phyloP scores from a whole-genome alignment of 495 filamentous ascomycete genomes.

The Hypoxylon fuscum region DNA sequence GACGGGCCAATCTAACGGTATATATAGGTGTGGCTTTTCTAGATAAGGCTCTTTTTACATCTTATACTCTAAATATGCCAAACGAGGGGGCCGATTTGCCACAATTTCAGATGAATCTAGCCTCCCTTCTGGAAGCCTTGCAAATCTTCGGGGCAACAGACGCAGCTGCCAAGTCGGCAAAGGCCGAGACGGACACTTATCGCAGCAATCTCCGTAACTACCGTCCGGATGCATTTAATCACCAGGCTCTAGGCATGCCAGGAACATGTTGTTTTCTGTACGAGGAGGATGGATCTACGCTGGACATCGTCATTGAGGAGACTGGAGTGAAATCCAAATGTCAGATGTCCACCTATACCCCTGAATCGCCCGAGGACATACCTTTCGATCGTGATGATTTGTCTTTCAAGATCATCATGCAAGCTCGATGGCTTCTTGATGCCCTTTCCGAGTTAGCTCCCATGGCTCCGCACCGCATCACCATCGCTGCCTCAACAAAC shows the following conservation, averaged over 20 bases:
- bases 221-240: constrained; percentile 75
- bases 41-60: constrained; percentile 85
- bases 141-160: constrained; percentile 91
- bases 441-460: constrained; percentile 84
- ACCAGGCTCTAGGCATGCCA: constrained; percentile 76
- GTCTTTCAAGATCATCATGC: constrained; percentile 94
- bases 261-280: constrained; percentile 87
- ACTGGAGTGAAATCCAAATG: constrained; percentile 88
- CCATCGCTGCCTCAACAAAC: constrained; percentile 68
- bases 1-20: constrained; percentile 9
- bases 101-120: constrained; percentile 83
- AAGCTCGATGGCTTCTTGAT: constrained; percentile 81
- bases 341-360: constrained; percentile 89
- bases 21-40: constrained; percentile 77
- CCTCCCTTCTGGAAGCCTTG: constrained; percentile 89
- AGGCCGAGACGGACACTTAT: constrained; percentile 60
- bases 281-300: constrained; percentile 71
- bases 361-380: constrained; percentile 74
- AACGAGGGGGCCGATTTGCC: constrained; percentile 52
- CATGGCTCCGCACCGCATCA: constrained; percentile 67
- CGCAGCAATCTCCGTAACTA: constrained; percentile 63
- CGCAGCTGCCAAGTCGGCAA: constrained; percentile 60
- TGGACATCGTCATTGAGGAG: constrained; percentile 85
- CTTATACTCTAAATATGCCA: constrained; percentile 68
- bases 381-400: constrained; percentile 82